phyloP scores from a whole-genome alignment of 768 basidiomycete genomes.

The Rhodotorula sphaerocarpa region DNA sequence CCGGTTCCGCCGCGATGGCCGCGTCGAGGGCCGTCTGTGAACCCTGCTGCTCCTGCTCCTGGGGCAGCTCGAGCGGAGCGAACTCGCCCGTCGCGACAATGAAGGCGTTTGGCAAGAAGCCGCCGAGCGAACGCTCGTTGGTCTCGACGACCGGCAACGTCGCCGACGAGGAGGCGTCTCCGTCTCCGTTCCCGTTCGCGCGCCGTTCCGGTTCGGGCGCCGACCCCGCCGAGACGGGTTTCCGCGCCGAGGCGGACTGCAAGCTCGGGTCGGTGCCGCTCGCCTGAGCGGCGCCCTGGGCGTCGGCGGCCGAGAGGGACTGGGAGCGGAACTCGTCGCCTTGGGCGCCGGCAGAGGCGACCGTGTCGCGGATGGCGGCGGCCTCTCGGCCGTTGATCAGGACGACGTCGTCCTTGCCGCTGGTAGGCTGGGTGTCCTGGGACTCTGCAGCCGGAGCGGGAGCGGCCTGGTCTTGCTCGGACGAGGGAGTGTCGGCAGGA shows the following conservation, averaged over 20 bases:
- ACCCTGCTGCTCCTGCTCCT: no score
- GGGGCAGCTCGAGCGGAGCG: background rate
- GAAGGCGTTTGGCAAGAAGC: constrained; percentile 8
- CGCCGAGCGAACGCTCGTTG: constrained; percentile 2
- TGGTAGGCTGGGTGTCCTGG: background rate
- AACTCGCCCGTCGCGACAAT: constrained; percentile 3
- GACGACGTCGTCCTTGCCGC: constrained; percentile 2
- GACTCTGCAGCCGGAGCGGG: background rate
- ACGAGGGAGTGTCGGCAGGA: no score
- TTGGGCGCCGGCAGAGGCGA: background rate
- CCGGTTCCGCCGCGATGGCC: background rate
- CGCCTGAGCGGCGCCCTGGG: background rate
- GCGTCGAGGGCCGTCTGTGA: background rate
- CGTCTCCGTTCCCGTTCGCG: background rate
- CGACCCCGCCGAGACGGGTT: background rate
- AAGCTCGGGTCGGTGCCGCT: background rate
- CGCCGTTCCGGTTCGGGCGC: background rate
- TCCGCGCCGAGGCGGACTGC: constrained; percentile 3
- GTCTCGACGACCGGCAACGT: background rate
- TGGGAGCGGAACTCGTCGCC: constrained; percentile 14
- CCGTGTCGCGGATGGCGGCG: constrained; percentile 9
- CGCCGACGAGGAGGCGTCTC: no score
- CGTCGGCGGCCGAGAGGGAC: background rate
- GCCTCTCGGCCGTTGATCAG: background rate
- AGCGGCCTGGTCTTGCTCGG: background rate